These are phyloP conservation scores for Leccinum barrowsii DNA, from an alignment of 768 basidiomycete genomes.

Conservation along the genomic window DNA sequence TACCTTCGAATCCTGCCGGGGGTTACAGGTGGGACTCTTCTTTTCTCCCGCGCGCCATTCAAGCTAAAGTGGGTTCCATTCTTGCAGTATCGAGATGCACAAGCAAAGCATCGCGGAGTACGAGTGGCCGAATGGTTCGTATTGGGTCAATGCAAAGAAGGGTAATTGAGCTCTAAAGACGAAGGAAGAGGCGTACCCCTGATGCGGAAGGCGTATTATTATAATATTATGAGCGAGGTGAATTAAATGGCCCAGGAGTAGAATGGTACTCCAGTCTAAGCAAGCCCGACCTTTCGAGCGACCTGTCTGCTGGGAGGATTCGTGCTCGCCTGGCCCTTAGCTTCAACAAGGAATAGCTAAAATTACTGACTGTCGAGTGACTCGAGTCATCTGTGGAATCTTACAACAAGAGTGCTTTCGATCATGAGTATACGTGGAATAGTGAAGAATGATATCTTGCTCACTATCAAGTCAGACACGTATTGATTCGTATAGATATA, in stretches of 20 bases:
- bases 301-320: background rate
- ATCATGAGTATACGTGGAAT: conserved; percentile 1
- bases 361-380: background rate
- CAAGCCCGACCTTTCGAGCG: background rate
- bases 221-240: background rate
- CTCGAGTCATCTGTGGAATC: background rate
- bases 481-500: conserved; percentile 25
- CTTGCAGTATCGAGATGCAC: conserved; percentile 82
- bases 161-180: conserved; percentile 2
- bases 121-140: conserved; percentile 75
- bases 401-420: conserved; percentile 3
- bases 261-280: background rate
- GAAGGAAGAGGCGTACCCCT: background rate
- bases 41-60: background rate
- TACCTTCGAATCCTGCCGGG: conserved; percentile 69
- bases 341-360: background rate
- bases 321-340: background rate
- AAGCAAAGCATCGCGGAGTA: conserved; percentile 76
- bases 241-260: background rate
- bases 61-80: background rate
- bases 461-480: conserved; percentile 6
- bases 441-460: conserved; percentile 6
- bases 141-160: conserved; percentile 19
- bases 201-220: background rate
- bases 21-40: conserved; percentile 50